These are phyloP conservation scores for Neurospora sp. DNA, from an alignment of 495 filamentous ascomycete species.

Conservation along the genomic window DNA sequence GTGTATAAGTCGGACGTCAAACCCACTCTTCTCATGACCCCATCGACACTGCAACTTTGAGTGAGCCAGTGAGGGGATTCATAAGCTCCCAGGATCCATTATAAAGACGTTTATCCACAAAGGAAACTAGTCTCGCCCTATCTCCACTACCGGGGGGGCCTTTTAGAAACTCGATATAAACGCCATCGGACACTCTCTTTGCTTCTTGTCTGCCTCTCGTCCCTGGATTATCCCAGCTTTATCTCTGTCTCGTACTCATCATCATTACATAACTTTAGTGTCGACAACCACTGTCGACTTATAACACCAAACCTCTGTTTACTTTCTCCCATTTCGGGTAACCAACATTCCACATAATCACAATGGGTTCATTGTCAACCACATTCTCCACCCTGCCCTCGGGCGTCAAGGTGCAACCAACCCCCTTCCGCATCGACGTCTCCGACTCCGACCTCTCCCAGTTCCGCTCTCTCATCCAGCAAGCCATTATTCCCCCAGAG, in stretches of 20 bases:
- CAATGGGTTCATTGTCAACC: not conserved
- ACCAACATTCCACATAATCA: not conserved
- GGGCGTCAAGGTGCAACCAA: conserved; percentile 4
- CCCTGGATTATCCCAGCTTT: not conserved
- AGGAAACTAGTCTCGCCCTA: not conserved
- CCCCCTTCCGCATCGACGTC: conserved; percentile 5
- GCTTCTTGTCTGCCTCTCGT: not conserved
- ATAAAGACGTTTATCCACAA: not conserved
- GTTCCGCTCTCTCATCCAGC: conserved; percentile 2
- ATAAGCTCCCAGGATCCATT: not conserved
- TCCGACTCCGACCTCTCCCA: conserved; percentile 2
- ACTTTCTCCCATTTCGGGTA: not conserved
- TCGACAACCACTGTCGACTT: not conserved
- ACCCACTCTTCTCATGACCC: not conserved
- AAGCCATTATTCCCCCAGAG: not conserved
- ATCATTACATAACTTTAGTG: not conserved
- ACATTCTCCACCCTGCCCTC: not conserved
- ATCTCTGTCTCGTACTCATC: not conserved
- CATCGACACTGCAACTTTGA: not conserved
- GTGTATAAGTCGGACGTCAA: not conserved
- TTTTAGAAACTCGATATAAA: not conserved
- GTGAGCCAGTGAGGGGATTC: not conserved
- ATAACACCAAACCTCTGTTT: not conserved
- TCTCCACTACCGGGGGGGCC: not conserved
- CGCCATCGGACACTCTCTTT: not conserved